Evolutionary conservation across 257 asterid genomes (phyloP).

Genomic region (Ballota nigra): DNA sequence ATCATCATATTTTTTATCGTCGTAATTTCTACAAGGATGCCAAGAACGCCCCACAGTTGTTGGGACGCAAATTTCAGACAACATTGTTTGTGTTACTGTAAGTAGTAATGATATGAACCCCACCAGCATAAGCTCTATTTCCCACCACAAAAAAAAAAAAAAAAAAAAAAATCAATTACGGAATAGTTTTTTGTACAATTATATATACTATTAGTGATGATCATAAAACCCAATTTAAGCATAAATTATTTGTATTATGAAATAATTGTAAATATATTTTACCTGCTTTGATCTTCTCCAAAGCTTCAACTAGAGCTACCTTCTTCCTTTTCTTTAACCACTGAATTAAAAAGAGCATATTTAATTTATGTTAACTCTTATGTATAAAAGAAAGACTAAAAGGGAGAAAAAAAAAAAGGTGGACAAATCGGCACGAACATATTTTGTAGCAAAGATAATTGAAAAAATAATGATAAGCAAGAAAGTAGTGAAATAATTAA

Average conservation of each 20-base stretch:
- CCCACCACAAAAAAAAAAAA: not conserved
- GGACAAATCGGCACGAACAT: not conserved
- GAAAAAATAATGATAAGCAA: too few relatives aligned
- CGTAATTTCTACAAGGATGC: conserved; percentile 61
- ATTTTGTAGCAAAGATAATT: not conserved
- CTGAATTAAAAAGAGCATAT: conserved; percentile 25
- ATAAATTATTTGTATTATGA: too few relatives aligned
- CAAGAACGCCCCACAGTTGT: conserved; percentile 48
- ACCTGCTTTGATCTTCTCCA: conserved; percentile 80
- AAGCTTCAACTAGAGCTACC: conserved; percentile 50
- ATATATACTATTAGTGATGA: not conserved
- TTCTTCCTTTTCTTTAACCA: conserved; percentile 54
- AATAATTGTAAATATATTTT: not conserved
- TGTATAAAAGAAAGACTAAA: too few relatives aligned
- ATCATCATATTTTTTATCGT: conserved; percentile 21
- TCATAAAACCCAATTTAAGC: too few relatives aligned
- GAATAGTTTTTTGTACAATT: too few relatives aligned
- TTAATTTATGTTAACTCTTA: not conserved
- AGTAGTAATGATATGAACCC: conserved; percentile 74
- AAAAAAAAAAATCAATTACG: not conserved
- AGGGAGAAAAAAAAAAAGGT: too few relatives aligned
- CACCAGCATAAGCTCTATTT: conserved; percentile 72
- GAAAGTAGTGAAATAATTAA: not conserved
- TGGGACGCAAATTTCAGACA: conserved; percentile 57
- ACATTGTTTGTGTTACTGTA: conserved; percentile 39